Conservation (phyloP, 371 early-diverging fungal species). For the Mortierella sp. region DNA sequence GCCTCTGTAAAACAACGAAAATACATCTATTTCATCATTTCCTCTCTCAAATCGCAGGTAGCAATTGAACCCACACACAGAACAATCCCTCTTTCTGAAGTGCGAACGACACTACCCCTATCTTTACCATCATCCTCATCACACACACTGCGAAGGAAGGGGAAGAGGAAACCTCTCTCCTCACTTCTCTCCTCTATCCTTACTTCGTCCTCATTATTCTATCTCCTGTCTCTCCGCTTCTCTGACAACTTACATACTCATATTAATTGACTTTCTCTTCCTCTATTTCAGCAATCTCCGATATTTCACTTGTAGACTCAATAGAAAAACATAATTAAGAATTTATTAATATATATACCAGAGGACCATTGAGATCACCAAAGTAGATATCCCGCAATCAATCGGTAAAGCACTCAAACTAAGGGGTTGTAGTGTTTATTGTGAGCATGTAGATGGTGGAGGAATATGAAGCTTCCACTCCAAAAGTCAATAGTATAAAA, state of each 20-base stretch:
- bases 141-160: not conserved
- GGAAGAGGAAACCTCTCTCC: not conserved
- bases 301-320: not conserved
- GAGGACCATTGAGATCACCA: too few relatives aligned
- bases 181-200: not conserved
- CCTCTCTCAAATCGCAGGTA: not conserved
- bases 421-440: not conserved
- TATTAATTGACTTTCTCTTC: not conserved
- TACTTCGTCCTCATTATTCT: not conserved
- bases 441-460: not conserved
- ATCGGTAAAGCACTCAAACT: slow-evolving; percentile 1
- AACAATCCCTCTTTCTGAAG: not conserved
- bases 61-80: too few relatives aligned
- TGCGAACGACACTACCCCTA: not conserved
- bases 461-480: not conserved
- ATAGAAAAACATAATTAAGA: not conserved
- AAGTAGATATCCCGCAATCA: not conserved
- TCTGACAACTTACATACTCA: not conserved
- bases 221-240: not conserved
- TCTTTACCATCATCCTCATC: not conserved
- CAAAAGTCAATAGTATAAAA: not conserved
- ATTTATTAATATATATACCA: not conserved
- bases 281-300: not conserved
- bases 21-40: slow-evolving; percentile 3
- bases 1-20: not conserved